Evolutionary conservation across 2,329 filamentous ascomycete genomes (phyloP).

Genomic region (Pestalotiopsis sp.): DNA sequence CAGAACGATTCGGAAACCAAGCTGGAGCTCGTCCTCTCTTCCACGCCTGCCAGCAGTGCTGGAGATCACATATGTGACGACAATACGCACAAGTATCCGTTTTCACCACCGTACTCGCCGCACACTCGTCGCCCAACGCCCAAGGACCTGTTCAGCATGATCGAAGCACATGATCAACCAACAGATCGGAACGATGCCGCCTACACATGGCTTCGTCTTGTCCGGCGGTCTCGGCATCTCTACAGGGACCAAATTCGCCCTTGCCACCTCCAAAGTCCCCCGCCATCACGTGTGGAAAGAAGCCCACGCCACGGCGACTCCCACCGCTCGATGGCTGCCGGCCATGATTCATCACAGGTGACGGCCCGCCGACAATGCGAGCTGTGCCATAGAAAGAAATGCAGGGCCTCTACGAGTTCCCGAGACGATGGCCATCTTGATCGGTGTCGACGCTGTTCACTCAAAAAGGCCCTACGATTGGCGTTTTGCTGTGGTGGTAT

Average conservation of each 20-base stretch:
- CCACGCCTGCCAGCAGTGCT: not conserved
- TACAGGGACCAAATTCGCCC: not conserved
- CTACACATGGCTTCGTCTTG: slow-evolving; percentile 3
- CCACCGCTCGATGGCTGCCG: not conserved
- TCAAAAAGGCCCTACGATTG: not conserved
- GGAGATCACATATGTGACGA: not conserved
- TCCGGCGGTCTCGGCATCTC: not conserved
- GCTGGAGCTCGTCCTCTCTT: not conserved
- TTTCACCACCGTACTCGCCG: not conserved
- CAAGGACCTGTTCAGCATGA: not conserved
- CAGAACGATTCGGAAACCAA: not conserved
- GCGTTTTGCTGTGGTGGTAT: not conserved
- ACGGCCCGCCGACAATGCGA: not conserved
- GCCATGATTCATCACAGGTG: not conserved
- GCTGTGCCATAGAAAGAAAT: not conserved
- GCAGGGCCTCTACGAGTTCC: not conserved
- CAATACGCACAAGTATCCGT: not conserved
- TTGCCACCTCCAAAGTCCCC: not conserved
- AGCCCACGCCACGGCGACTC: not conserved
- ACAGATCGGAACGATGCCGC: not conserved
- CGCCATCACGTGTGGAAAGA: not conserved
- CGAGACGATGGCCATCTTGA: not conserved
- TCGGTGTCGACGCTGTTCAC: slow-evolving; percentile 1
- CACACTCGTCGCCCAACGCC: not conserved
- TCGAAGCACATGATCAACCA: not conserved